Percentiles rank a stretch among this genome's conserved stretches.
Evolutionary conservation across 192 early-diverging fungal genomes (phyloP).

Genomic region (Gamsiella multidivaricata): DNA sequence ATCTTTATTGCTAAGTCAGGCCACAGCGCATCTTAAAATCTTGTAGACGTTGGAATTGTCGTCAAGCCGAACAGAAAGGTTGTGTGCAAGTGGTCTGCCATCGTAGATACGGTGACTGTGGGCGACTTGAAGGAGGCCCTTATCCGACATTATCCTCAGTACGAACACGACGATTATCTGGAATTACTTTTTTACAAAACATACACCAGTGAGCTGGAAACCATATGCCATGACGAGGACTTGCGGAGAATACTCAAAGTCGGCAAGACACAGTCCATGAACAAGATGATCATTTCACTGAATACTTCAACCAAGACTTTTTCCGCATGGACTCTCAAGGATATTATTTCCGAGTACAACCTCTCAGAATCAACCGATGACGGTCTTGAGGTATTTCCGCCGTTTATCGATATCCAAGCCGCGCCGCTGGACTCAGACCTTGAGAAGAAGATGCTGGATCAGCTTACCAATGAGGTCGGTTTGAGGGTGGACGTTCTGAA

Average conservation of each 20-base stretch:
- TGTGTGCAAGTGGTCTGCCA: slow-evolving; percentile 8
- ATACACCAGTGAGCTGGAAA: background rate
- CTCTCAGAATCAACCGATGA: background rate
- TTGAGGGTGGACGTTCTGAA: background rate
- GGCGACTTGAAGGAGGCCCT: background rate
- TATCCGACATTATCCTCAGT: slow-evolving; percentile 7
- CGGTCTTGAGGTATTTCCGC: background rate
- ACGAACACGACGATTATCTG: slow-evolving; percentile 15
- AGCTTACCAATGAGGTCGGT: slow-evolving; percentile 11
- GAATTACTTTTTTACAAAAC: slow-evolving; percentile 16
- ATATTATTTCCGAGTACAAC: slow-evolving; percentile 25
- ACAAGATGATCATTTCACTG: slow-evolving; percentile 13
- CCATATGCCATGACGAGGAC: background rate
- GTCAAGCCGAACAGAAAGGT: slow-evolving; percentile 23
- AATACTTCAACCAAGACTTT: slow-evolving; percentile 18
- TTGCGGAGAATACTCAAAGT: slow-evolving; percentile 13
- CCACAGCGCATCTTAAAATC: background rate
- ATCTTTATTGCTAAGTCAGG: too few species aligned
- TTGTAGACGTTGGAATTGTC: background rate
- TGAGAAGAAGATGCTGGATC: background rate
- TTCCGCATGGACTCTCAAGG: slow-evolving; percentile 25
- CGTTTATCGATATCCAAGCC: slow-evolving; percentile 3
- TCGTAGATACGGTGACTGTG: background rate
- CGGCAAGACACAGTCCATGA: background rate
- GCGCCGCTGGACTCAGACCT: slow-evolving; percentile 9